These are phyloP conservation scores for Calamus simplicifolius DNA, from an alignment of 176 grass and related monocot species.

Conservation along the genomic window DNA sequence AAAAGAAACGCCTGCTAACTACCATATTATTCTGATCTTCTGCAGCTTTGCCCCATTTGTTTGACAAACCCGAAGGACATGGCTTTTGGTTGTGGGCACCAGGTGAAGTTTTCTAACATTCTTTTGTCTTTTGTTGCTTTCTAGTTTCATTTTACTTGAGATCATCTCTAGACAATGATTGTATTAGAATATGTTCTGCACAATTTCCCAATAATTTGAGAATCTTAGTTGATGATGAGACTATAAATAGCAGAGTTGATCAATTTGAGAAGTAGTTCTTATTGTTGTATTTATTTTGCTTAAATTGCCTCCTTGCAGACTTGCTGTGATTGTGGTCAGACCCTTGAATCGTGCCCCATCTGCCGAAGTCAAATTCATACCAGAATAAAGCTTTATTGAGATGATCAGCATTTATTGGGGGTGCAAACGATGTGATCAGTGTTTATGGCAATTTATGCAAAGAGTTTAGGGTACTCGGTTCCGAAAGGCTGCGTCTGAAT, in stretches of 20 bases:
- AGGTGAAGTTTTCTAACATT: slow-evolving; percentile 19
- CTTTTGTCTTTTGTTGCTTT: neutral
- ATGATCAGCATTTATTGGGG: too few relatives aligned
- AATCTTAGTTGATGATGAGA: too few relatives aligned
- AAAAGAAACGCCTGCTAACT: neutral
- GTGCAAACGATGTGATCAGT: too few relatives aligned
- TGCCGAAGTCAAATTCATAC: slow-evolving; percentile 29
- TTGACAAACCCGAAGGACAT: slow-evolving; percentile 27
- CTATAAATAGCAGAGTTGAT: too few relatives aligned
- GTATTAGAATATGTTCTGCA: too few relatives aligned
- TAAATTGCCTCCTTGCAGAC: slow-evolving; percentile 18
- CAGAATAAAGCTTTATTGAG: slow-evolving; percentile 26
- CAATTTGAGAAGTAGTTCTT: neutral
- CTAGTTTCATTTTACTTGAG: slow-evolving; percentile 2
- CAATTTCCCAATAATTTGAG: too few relatives aligned
- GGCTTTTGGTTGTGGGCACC: slow-evolving; percentile 34
- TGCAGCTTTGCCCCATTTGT: slow-evolving; percentile 32
- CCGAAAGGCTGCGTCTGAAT: too few relatives aligned
- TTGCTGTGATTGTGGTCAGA: slow-evolving; percentile 25
- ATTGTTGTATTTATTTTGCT: neutral
- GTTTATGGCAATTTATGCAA: too few relatives aligned
- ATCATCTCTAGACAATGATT: neutral
- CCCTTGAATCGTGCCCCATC: slow-evolving; percentile 29
- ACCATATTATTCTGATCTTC: neutral
- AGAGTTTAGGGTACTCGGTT: too few relatives aligned